phyloP scores from a whole-genome alignment of 2,329 filamentous ascomycete genomes.

The Huntiella moniliformis region DNA sequence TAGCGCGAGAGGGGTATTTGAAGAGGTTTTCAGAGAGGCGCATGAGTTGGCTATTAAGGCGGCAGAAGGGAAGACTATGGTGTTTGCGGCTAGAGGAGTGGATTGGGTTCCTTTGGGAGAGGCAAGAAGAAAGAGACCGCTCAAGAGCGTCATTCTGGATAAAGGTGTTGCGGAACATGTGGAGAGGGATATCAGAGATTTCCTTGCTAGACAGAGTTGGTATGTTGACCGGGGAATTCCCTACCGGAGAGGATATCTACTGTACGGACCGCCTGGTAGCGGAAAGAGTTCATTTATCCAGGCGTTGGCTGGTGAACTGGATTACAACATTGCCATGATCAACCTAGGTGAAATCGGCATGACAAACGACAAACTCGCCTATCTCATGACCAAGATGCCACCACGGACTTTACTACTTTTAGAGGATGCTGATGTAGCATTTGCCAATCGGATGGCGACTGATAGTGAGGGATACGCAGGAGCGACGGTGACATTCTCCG shows the following conservation, averaged over 20 bases:
- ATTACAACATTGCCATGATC: conserved; percentile 82
- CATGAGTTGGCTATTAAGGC: conserved; percentile 60
- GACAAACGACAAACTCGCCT: conserved; percentile 75
- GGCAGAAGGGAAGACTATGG: conserved; percentile 79
- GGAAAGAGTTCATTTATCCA: conserved; percentile 96
- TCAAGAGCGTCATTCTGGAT: conserved; percentile 75
- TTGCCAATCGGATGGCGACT: conserved; percentile 58
- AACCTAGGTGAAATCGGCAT: conserved; percentile 80
- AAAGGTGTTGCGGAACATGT: conserved; percentile 67
- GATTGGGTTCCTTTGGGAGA: conserved; percentile 75
- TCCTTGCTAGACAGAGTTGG: conserved; percentile 63
- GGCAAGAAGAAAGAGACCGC: conserved; percentile 66
- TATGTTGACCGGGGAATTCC: conserved; percentile 90
- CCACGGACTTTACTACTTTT: conserved; percentile 64
- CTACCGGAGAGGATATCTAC: conserved; percentile 71
- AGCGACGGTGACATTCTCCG: conserved; percentile 84
- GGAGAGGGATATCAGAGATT: conserved; percentile 64
- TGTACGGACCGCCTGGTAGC: conserved; percentile 77
- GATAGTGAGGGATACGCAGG: conserved; percentile 72
- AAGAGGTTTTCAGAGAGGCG: conserved; percentile 75
- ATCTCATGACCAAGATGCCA: conserved; percentile 69
- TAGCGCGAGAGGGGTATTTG: conserved; percentile 72
- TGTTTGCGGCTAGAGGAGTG: conserved; percentile 70
- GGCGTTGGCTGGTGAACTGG: conserved; percentile 75
- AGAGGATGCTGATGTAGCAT: conserved; percentile 84